Conservation (phyloP, 345 rosid genomes). For the Brassica rapa region DNA sequence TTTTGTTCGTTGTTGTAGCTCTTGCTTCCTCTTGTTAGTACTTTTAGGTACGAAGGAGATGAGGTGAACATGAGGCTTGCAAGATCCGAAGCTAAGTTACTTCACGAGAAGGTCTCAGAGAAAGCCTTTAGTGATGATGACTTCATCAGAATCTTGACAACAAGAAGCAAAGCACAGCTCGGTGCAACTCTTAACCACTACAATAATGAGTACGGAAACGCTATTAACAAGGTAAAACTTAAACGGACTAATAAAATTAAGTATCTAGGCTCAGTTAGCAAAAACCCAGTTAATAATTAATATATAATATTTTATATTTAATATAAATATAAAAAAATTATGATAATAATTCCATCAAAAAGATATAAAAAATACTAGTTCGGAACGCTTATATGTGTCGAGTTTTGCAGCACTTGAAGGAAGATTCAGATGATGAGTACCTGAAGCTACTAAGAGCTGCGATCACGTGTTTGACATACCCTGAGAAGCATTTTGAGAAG, state of each 20-base stretch:
- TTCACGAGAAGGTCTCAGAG: constrained; percentile 73
- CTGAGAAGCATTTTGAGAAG: constrained; percentile 67
- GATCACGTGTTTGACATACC: constrained; percentile 60
- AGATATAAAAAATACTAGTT: background rate
- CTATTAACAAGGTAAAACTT: constrained; percentile 76
- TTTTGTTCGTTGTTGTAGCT: constrained; percentile 49
- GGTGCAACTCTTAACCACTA: constrained; percentile 84
- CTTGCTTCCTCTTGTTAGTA: constrained; percentile 79
- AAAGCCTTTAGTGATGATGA: constrained; percentile 79
- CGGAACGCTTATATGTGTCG: background rate
- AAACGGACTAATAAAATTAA: too few relatives aligned
- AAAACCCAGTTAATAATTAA: too few relatives aligned
- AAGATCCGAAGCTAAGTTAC: constrained; percentile 81
- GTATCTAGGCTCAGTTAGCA: too few relatives aligned
- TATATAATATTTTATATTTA: too few relatives aligned
- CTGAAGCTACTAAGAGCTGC: constrained; percentile 56
- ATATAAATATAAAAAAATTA: too few relatives aligned
- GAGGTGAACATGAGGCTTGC: constrained; percentile 82
- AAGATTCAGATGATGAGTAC: constrained; percentile 61
- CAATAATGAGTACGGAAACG: constrained; percentile 65
- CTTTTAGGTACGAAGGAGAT: constrained; percentile 82
- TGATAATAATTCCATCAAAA: too few relatives aligned
- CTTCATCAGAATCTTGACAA: constrained; percentile 72
- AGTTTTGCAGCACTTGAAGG: constrained; percentile 53
- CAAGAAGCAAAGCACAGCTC: constrained; percentile 87